Conservation (phyloP, 2,329 filamentous ascomycete genomes). For the Apiospora saccharicola region DNA sequence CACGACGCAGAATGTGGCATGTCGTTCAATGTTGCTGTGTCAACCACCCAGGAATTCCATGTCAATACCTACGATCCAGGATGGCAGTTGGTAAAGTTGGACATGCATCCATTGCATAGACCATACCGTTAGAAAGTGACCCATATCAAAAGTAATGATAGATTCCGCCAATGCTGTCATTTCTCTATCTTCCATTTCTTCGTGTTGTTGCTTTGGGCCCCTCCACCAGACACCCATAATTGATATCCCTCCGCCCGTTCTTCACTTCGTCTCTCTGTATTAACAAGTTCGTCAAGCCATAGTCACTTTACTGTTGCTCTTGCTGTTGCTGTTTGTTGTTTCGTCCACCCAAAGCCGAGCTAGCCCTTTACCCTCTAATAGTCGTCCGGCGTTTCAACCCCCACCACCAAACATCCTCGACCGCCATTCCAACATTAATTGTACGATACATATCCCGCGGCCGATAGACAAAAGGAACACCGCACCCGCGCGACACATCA, state of each 20-base stretch:
- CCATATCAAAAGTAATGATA: neutral
- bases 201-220: constrained; percentile 19
- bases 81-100: constrained; percentile 8
- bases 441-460: constrained; percentile 7
- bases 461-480: constrained; percentile 3
- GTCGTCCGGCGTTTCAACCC: constrained; percentile 8
- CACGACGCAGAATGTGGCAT: neutral
- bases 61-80: neutral
- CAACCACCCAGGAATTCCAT: neutral
- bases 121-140: neutral
- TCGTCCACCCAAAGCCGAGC: neutral
- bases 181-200: constrained; percentile 15
- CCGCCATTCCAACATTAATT: neutral
- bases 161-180: constrained; percentile 16
- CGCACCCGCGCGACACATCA: neutral
- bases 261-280: constrained; percentile 23
- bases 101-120: neutral
- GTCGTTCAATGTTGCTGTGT: neutral
- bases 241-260: neutral
- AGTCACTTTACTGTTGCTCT: neutral
- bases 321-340: neutral
- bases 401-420: neutral
- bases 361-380: constrained; percentile 2
- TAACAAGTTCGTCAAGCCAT: neutral
- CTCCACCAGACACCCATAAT: constrained; percentile 14